phyloP scores from a whole-genome alignment of 495 filamentous ascomycete species.

The Talaromyces liani region DNA sequence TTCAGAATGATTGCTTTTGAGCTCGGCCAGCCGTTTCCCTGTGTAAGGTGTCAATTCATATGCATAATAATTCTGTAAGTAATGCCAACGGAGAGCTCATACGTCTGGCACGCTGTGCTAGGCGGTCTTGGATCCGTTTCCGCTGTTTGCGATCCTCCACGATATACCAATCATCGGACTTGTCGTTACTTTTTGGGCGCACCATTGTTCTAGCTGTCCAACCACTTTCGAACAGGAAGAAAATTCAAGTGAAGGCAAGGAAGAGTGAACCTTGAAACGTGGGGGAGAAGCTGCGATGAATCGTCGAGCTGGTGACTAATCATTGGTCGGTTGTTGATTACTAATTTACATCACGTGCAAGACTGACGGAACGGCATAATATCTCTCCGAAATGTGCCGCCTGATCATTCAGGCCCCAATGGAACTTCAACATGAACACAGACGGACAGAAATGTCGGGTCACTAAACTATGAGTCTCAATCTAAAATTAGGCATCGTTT shows the following conservation, averaged over 20 bases:
- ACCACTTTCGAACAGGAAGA: not conserved
- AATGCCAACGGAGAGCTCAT: not conserved
- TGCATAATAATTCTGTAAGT: not conserved
- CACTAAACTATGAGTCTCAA: too few species aligned
- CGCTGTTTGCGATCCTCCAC: conserved; percentile 6
- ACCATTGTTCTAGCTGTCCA: not conserved
- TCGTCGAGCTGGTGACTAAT: too few species aligned
- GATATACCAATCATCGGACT: not conserved
- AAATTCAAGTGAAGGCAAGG: not conserved
- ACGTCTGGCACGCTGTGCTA: conserved; percentile 13
- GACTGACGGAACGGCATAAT: not conserved
- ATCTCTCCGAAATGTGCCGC: not conserved
- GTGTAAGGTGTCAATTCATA: not conserved
- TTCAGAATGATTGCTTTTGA: not conserved
- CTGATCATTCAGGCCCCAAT: not conserved
- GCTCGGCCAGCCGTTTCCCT: not conserved
- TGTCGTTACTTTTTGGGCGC: not conserved
- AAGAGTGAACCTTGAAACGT: too few species aligned
- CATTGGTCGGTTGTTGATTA: not conserved
- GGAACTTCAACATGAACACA: not conserved
- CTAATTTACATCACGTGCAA: not conserved
- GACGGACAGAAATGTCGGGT: not conserved
- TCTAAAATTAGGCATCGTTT: not conserved
- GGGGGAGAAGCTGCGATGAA: too few species aligned
- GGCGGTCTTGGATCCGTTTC: conserved; percentile 11